These are phyloP conservation scores for Chionographis japonica DNA, from an alignment of 106 monocot species.

Conservation along the genomic window DNA sequence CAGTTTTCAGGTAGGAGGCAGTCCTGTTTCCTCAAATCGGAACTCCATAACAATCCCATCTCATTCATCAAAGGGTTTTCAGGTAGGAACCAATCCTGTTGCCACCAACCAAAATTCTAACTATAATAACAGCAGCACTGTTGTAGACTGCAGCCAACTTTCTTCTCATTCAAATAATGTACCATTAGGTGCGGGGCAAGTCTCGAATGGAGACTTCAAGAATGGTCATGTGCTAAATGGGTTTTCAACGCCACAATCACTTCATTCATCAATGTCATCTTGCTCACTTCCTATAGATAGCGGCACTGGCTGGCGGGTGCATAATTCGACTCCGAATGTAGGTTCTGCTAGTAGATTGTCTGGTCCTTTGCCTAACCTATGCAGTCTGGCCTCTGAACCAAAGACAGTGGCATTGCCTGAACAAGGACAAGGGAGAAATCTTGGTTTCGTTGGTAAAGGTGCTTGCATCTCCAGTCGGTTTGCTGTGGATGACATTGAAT, in stretches of 20 bases:
- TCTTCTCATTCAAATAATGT: conserved; percentile 33
- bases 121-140: conserved; percentile 13
- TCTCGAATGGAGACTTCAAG: conserved; percentile 34
- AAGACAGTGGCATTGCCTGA: conserved; percentile 15
- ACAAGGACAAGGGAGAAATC: conserved; percentile 25
- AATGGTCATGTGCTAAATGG: conserved; percentile 28
- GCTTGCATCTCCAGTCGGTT: conserved; percentile 67
- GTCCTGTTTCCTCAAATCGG: conserved; percentile 26
- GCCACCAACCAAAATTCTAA: conserved; percentile 16
- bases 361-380: conserved; percentile 15
- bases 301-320: conserved; percentile 18
- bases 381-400: conserved; percentile 13
- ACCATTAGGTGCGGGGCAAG: conserved; percentile 24
- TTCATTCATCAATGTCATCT: conserved; percentile 30
- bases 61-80: conserved; percentile 24
- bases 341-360: conserved; percentile 20
- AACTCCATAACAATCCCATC: conserved; percentile 12
- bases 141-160: conserved; percentile 29
- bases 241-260: conserved; percentile 30
- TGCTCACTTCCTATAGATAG: conserved; percentile 13
- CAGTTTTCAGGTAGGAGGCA: conserved; percentile 29
- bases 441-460: conserved; percentile 87
- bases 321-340: conserved; percentile 19
- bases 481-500: conserved; percentile 67
- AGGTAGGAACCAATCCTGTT: conserved; percentile 14